Base-by-base conservation (phyloP, 179 eudicot species). In the Vitellaria paradoxa region DNA sequence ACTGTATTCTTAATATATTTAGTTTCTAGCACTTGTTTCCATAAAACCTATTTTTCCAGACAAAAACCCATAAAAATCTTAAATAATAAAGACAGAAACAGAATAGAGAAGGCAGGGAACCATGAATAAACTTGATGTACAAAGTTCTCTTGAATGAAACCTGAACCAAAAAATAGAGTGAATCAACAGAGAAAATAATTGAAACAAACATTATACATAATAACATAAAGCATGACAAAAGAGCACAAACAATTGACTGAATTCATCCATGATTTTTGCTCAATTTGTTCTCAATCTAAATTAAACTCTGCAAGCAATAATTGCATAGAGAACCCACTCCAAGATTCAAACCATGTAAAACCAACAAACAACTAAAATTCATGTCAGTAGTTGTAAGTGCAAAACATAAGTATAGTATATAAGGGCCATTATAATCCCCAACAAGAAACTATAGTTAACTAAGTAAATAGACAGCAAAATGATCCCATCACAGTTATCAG, bases 101-200 rank as follows among this genome's bases (percentile, higher is more conserved):
- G 18, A 56, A 60, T 17, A 63, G 69, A 63, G 12, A 52, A 65
- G 45, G 40, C 72, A 50, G 52, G 70, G 68, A 64, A 45, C 72
- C 63, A 65, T 26, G 78, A 65, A 65, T 20, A 45, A 75, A 52
- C 57, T 59, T 56, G 42, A 9, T 5, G 57, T 12, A 30, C 37
- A 63, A 63, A 63, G 37, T 63, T 63, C 14, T n/a, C 75, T 56
- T 20, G 26, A 37, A 37, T 72, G 57, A 18, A 57, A 72, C 65
- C 75, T 62, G 57, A 63, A 52, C 65, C 70, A 75, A 12, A 60
- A 3, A 46, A 47, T 9, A 68, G 6, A 14, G 23, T 68, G 21
- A 74, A 46, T 62, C 40, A 47, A 74, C 24, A 5, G 1, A 14
- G 0, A 47, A 64, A 75, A 23, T 10, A 23, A 59, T 1, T 42